phyloP scores from a whole-genome alignment of 1,284 basidiomycete genomes.

The Mycena sp. region DNA sequence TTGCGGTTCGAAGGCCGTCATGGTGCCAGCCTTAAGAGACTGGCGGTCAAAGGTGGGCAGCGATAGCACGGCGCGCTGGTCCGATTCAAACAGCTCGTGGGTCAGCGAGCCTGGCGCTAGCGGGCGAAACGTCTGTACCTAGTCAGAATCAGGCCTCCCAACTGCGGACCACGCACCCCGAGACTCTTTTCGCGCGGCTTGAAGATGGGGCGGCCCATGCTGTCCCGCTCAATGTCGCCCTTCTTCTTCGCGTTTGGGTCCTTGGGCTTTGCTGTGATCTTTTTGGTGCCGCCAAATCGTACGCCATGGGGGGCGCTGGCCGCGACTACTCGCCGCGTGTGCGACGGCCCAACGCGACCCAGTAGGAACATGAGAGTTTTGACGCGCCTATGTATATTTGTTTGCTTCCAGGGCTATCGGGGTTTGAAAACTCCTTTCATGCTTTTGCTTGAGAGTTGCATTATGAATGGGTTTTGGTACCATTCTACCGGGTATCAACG shows the following conservation, averaged over 20 bases:
- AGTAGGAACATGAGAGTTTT: too few species aligned
- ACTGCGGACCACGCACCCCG: background rate
- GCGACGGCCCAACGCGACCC: too few species aligned
- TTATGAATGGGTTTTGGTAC: too few species aligned
- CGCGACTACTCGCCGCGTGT: too few species aligned
- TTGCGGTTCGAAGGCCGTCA: slow-evolving; percentile 15
- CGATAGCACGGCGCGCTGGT: slow-evolving; percentile 18
- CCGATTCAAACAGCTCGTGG: slow-evolving; percentile 25
- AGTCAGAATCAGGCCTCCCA: too few species aligned
- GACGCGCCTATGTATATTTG: too few species aligned
- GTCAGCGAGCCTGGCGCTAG: background rate
- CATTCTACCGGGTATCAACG: too few species aligned
- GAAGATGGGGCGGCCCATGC: background rate
- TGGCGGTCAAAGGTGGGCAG: background rate
- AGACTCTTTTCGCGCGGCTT: background rate
- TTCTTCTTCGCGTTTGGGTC: background rate
- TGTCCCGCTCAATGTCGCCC: background rate
- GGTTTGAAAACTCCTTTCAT: too few species aligned
- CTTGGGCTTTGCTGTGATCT: background rate
- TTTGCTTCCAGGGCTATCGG: too few species aligned
- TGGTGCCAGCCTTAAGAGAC: slow-evolving; percentile 10
- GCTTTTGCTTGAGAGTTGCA: too few species aligned
- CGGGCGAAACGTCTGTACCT: slow-evolving; percentile 13
- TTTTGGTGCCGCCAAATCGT: too few species aligned
- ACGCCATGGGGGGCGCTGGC: too few species aligned